phyloP scores from a whole-genome alignment of 768 basidiomycete species.

The Tricholoma bakamatsutake region DNA sequence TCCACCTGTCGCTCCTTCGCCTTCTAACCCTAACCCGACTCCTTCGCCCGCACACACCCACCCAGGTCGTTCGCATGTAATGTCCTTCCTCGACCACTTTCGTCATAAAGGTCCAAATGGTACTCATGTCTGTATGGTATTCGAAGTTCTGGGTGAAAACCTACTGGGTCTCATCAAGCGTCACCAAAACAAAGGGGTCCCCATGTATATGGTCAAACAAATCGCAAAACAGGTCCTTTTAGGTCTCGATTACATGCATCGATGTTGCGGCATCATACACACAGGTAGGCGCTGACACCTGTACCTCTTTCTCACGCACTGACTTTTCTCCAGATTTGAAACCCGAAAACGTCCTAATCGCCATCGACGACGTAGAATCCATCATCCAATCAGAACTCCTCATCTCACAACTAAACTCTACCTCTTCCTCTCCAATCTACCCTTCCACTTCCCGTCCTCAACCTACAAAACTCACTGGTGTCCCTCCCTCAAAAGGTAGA shows the following conservation, averaged over 20 bases:
- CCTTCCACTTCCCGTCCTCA: constrained; percentile 21
- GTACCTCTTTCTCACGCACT: constrained; percentile 1
- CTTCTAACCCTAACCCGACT: constrained; percentile 43
- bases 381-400: constrained; percentile 85
- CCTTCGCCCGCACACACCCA: constrained; percentile 64
- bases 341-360: constrained; percentile 96
- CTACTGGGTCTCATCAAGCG: constrained; percentile 94
- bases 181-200: constrained; percentile 97
- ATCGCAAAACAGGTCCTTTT: constrained; percentile 96
- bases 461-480: constrained; percentile 74
- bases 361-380: constrained; percentile 92
- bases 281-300: constrained; percentile 48
- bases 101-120: constrained; percentile 96
- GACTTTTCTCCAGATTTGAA: constrained; percentile 64
- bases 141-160: constrained; percentile 97
- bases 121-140: constrained; percentile 98
- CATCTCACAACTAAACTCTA: constrained; percentile 24
- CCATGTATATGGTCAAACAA: constrained; percentile 87
- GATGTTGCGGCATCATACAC: constrained; percentile 95
- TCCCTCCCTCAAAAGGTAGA: constrained; percentile 87
- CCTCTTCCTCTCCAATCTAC: constrained; percentile 13
- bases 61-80: constrained; percentile 89
- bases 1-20: constrained; percentile 43
- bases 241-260: constrained; percentile 97
- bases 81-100: constrained; percentile 97